Percentiles rank a stretch among this genome's conserved stretches.
Evolutionary conservation across 2,329 filamentous ascomycete species (phyloP).

Genomic region (Penicillium hordei): DNA sequence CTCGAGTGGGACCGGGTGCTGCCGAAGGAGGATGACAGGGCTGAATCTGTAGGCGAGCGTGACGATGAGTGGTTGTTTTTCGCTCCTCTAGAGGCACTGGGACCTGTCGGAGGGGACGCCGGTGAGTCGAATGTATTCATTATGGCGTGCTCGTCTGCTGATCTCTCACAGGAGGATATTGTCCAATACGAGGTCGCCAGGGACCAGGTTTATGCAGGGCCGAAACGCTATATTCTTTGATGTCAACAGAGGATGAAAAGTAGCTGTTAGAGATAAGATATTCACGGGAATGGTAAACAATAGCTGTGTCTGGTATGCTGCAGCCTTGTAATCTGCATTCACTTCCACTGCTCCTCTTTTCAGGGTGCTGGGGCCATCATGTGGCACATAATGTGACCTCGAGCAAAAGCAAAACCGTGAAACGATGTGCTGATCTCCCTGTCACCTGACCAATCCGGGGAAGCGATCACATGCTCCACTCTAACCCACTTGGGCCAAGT

Average conservation of each 20-base stretch:
- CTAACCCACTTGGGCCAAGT: constrained; percentile 6
- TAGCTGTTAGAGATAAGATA: background rate
- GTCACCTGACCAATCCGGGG: constrained; percentile 12
- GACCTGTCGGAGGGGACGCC: constrained; percentile 22
- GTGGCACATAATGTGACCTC: constrained; percentile 6
- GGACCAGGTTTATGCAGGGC: constrained; percentile 14
- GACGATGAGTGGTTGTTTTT: constrained; percentile 22
- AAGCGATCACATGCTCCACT: constrained; percentile 8
- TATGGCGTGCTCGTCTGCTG: constrained; percentile 35
- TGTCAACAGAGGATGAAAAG: background rate
- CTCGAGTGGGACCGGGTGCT: constrained; percentile 27
- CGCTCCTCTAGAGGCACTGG: constrained; percentile 8
- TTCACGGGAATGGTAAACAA: background rate
- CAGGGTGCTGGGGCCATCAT: constrained; percentile 8
- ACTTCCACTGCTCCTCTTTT: background rate
- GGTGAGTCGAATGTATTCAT: constrained; percentile 35
- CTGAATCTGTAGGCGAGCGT: constrained; percentile 25
- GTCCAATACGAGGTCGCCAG: constrained; percentile 15
- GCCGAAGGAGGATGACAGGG: constrained; percentile 23
- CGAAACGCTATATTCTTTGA: background rate
- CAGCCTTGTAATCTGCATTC: background rate
- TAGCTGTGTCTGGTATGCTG: constrained; percentile 18
- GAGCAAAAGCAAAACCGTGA: constrained; percentile 1
- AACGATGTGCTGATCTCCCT: background rate
- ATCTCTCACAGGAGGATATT: constrained; percentile 2